Base-by-base conservation (phyloP, 2,329 filamentous ascomycete genomes). In the Botrytis byssoidea region DNA sequence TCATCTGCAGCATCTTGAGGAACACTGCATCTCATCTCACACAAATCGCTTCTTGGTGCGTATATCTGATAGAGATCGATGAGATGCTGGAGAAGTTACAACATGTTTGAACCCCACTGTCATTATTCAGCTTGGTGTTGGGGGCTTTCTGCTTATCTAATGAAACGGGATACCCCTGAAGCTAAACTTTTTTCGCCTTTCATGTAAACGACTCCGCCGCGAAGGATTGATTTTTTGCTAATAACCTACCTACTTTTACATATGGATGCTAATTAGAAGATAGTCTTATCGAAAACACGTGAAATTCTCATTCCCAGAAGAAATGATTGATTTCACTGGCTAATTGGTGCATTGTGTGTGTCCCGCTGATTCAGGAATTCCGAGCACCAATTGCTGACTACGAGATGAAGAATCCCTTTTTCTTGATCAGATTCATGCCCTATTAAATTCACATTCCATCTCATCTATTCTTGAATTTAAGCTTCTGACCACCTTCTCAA, bases 171-270 rank as follows among this genome's bases (percentile, higher is more conserved):
- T 42, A 4, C 61, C 48, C 70, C 70, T 67, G 61, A 48, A 59
- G 70, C 70, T 72, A 67, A 46, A 67, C 70, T 20, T 48, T 20
- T 72, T 42, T 55, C 35, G 57, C 14, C 61, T 68, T 46, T 46
- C 29, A 5, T 67, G 25, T 32, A 68, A 68, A 46, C 48, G 37
- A 60, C 48, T 72, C 70, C 48, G 70, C 70, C 63, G 70, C 40
- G 65, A 72, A 72, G 70, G 70, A 72, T 72, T 46, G 22, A 68
- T 16, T 9, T 68, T 57, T 42, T 68, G 35, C 35, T 32, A 6
- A n/a, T 14, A 29, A 68, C 22, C 9, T 37, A 20, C 35, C 9
- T 37, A 20, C 35, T 37, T 29, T 64, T n/a, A 35, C 22, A 48
- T n/a, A 46, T n/a, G 22, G 40, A 59, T 40, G 63, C 60, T 22